Evolutionary conservation across 2,329 filamentous ascomycete species (phyloP).

Genomic region (Aspergillus tanneri): DNA sequence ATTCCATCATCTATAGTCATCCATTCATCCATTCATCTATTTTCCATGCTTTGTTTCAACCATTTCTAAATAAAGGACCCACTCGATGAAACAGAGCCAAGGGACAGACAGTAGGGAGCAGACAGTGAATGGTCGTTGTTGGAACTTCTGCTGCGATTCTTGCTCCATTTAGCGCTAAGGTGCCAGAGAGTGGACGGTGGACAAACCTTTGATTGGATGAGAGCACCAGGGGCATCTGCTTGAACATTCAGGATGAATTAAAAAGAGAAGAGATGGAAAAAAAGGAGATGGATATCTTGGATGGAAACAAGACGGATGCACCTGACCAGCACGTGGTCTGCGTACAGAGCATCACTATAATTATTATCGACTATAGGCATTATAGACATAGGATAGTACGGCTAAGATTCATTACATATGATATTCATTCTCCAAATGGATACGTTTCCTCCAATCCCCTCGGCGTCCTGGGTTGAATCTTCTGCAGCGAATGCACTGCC

Average conservation of each 20-base stretch:
- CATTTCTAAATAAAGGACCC: slow-evolving; percentile 6
- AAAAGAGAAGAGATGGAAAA: too few relatives aligned
- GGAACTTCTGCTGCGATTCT: slow-evolving; percentile 9
- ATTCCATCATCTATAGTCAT: too few relatives aligned
- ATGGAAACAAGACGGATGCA: too few relatives aligned
- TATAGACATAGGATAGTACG: too few relatives aligned
- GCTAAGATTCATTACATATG: not conserved
- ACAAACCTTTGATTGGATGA: not conserved
- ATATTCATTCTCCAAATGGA: slow-evolving; percentile 49
- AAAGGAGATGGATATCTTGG: too few relatives aligned
- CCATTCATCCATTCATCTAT: too few relatives aligned
- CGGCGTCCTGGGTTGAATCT: slow-evolving; percentile 44
- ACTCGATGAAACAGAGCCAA: not conserved
- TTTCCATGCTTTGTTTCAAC: too few relatives aligned
- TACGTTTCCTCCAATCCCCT: slow-evolving; percentile 51
- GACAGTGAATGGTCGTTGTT: slow-evolving; percentile 3
- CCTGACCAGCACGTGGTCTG: too few relatives aligned
- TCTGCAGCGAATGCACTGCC: slow-evolving; percentile 49
- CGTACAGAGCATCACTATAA: too few relatives aligned
- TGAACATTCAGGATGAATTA: not conserved
- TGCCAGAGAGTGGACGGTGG: slow-evolving; percentile 3
- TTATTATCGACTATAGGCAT: too few relatives aligned
- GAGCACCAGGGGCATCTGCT: not conserved
- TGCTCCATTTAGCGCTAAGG: slow-evolving; percentile 17
- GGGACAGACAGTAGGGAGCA: not conserved